Conservation (phyloP, 441 rosid species). For the Populus trichocarpa region DNA sequence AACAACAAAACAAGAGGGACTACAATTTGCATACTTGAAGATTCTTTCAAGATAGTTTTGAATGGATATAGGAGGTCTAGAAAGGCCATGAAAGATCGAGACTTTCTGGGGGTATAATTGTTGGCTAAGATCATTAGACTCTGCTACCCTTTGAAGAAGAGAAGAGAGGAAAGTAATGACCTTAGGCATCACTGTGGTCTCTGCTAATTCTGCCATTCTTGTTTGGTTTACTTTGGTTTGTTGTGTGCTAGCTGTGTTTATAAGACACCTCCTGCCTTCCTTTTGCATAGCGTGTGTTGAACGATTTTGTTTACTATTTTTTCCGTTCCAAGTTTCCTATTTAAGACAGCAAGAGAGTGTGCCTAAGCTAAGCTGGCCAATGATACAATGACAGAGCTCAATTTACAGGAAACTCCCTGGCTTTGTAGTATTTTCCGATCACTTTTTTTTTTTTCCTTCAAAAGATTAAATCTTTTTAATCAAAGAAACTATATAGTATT, state of each 20-base stretch:
- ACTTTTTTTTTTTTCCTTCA: neutral
- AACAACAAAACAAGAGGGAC: conserved; percentile 76
- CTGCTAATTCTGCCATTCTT: conserved; percentile 27
- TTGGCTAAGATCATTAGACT: conserved; percentile 49
- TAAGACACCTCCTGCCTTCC: conserved; percentile 1
- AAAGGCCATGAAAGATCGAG: conserved; percentile 65
- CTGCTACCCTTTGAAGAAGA: conserved; percentile 62
- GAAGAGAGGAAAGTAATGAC: conserved; percentile 59
- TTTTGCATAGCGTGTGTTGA: conserved; percentile 8
- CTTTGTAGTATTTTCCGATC: neutral
- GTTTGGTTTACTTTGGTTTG: neutral
- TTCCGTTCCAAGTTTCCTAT: conserved; percentile 1
- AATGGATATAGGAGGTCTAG: conserved; percentile 65
- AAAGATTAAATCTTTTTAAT: no score
- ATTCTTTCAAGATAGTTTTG: conserved; percentile 76
- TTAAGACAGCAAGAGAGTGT: neutral
- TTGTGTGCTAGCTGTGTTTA: conserved; percentile 18
- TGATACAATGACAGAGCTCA: neutral
- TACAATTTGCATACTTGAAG: conserved; percentile 82
- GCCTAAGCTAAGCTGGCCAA: neutral
- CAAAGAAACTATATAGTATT: no score
- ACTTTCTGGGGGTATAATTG: conserved; percentile 38
- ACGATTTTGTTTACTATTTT: neutral
- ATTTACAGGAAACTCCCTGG: neutral
- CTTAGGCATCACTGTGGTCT: conserved; percentile 38